Evolutionary conservation across 2,329 filamentous ascomycete genomes (phyloP).

Genomic region (Colletotrichum tofieldiae): DNA sequence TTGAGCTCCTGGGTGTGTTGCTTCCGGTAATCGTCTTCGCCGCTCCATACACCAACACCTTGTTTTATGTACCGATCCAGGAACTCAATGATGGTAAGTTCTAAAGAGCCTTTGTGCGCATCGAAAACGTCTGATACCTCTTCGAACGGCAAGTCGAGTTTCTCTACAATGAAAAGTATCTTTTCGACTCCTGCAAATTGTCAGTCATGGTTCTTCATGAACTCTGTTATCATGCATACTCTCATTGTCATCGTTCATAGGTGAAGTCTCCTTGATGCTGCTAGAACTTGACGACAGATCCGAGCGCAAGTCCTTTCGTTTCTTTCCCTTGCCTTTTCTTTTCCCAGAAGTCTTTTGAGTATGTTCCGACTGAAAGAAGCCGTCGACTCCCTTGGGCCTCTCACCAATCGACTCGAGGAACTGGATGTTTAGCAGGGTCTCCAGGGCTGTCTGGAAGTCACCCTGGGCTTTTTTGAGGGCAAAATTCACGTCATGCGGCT

Average conservation of each 20-base stretch:
- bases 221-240: neutral
- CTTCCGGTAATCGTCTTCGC: conserved; percentile 51
- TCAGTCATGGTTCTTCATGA: neutral
- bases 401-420: conserved; percentile 80
- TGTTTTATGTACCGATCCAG: conserved; percentile 60
- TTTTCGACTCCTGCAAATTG: conserved; percentile 54
- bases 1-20: conserved; percentile 53
- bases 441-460: conserved; percentile 79
- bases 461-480: conserved; percentile 78
- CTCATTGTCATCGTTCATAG: conserved; percentile 29
- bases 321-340: conserved; percentile 56
- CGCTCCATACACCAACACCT: conserved; percentile 44
- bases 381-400: conserved; percentile 83
- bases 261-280: conserved; percentile 29
- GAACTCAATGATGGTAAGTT: conserved; percentile 59
- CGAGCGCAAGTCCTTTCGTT: conserved; percentile 42
- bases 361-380: conserved; percentile 75
- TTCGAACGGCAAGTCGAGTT: conserved; percentile 58
- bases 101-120: conserved; percentile 55
- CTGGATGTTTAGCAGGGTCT: conserved; percentile 84
- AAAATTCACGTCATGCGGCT: conserved; percentile 75
- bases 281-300: conserved; percentile 40
- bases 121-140: conserved; percentile 60
- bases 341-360: conserved; percentile 49
- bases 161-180: conserved; percentile 61